These are phyloP conservation scores for Amanita thiersii DNA, from an alignment of 768 basidiomycete species.

Conservation along the genomic window DNA sequence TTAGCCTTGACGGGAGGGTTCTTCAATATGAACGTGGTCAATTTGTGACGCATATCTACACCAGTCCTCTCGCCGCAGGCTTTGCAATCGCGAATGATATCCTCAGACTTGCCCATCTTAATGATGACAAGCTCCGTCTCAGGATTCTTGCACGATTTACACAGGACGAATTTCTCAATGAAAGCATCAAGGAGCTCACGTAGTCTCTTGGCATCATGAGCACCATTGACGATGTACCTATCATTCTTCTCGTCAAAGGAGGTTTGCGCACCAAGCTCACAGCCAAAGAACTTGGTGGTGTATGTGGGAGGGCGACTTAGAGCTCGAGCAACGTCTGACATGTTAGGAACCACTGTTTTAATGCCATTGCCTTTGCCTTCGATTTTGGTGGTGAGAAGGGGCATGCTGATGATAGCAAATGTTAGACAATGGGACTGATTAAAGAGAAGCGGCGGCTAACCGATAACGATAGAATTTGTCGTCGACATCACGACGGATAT, in stretches of 20 bases:
- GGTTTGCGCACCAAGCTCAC: slow-evolving; percentile 96
- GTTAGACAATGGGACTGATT: slow-evolving; percentile 8
- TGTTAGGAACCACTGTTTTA: slow-evolving; percentile 98
- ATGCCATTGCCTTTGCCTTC: slow-evolving; percentile 99
- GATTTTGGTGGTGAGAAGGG: slow-evolving; percentile 87
- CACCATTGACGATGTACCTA: slow-evolving; percentile 97
- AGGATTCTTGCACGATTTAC: slow-evolving; percentile 97
- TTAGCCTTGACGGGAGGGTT: slow-evolving; percentile 90
- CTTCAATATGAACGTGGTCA: slow-evolving; percentile 93
- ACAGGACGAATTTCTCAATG: slow-evolving; percentile 98
- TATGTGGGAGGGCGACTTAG: slow-evolving; percentile 92
- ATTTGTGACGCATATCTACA: slow-evolving; percentile 95
- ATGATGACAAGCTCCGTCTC: slow-evolving; percentile 94
- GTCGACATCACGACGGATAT: slow-evolving; percentile 93
- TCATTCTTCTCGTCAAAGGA: slow-evolving; percentile 96
- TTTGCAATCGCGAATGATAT: slow-evolving; percentile 95
- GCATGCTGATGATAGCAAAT: slow-evolving; percentile 58
- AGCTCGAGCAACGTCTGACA: slow-evolving; percentile 95
- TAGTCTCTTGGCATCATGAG: slow-evolving; percentile 84
- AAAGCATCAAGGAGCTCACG: slow-evolving; percentile 94
- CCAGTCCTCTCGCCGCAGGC: slow-evolving; percentile 91
- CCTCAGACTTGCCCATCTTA: slow-evolving; percentile 71
- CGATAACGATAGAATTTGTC: slow-evolving; percentile 96
- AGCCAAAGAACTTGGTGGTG: slow-evolving; percentile 98
- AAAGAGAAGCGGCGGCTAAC: slow-evolving; percentile 26